Evolutionary conservation across 768 basidiomycete species (phyloP), one percentile per base, ranked within the genome.

Genomic region (Daedaleopsis sinensis): DNA sequence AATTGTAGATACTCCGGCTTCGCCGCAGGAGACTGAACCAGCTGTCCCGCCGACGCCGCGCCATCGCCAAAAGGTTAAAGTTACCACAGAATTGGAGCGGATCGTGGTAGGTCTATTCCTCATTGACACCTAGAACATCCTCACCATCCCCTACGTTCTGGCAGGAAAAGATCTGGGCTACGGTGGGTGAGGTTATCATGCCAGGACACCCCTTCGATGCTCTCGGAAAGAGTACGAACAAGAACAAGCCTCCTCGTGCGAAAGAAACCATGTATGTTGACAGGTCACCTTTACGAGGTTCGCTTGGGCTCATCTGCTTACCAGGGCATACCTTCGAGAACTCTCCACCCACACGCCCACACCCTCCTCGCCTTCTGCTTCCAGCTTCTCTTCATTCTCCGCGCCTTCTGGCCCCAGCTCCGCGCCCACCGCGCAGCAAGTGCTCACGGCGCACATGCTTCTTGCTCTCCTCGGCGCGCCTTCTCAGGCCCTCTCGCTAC

Each of bases 151-250:
- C 21, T 49, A 61, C 7, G 51, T 18, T 11, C 27, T 4, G 42
- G 9, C 64, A 93, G 91, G 70, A 80, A 27, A 90, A 85, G 68
- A 87, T 93, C 64, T 90, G 89, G 88, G 62, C 77, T 12, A 83
- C 86, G 11, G 77, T 87, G 12, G 84, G 86, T 19, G 89, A 91
- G 48, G 75, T 86, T 38, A 78, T 92, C 18, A 81, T 84, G 75
- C 84, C 85, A 18, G 83, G 83, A 15, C 76, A 83, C 66, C 66
- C 72, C 11, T 82, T 77, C 64, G 70, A 77, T 52, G 63, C 67
- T 0, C 58, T 67, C 74, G n/a, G 72, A 72, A 51, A 61, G 65
- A 46, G 69, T 5, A 64, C 46, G n/a, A 57, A 64, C 46, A 73
- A 71, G 15, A 76, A 71, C 55, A 80, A 78, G 56, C 79, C 81